phyloP scores from a whole-genome alignment of 495 filamentous ascomycete genomes.

The Rhypophila decipiens region DNA sequence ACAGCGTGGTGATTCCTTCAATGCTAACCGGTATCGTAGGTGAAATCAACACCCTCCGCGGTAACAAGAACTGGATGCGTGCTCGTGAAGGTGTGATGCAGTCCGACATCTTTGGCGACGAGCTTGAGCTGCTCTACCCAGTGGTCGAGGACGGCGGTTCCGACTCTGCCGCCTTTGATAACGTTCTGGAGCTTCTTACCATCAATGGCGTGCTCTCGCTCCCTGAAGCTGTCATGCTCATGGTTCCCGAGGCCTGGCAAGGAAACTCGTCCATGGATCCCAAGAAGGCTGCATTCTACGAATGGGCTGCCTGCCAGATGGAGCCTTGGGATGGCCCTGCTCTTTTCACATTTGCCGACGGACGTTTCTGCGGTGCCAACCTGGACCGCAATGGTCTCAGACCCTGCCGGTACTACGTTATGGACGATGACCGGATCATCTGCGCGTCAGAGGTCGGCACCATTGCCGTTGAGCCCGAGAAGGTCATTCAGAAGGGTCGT shows the following conservation, averaged over 20 bases:
- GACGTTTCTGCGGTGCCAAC: slow-evolving; percentile 95
- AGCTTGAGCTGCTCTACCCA: slow-evolving; percentile 86
- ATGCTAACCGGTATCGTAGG: slow-evolving; percentile 39
- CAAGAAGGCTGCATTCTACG: slow-evolving; percentile 96
- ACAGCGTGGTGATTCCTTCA: slow-evolving; percentile 1
- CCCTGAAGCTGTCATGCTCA: slow-evolving; percentile 96
- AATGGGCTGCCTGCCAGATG: slow-evolving; percentile 99
- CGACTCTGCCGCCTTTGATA: slow-evolving; percentile 97
- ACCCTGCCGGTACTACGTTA: slow-evolving; percentile 96
- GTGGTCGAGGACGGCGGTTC: slow-evolving; percentile 97
- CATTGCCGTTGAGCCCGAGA: slow-evolving; percentile 85
- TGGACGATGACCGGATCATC: slow-evolving; percentile 96
- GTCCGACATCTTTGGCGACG: slow-evolving; percentile 87
- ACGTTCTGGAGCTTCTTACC: slow-evolving; percentile 88
- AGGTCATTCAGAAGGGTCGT: slow-evolving; percentile 89
- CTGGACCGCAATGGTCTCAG: slow-evolving; percentile 97
- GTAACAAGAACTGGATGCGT: slow-evolving; percentile 99
- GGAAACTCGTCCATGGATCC: slow-evolving; percentile 89
- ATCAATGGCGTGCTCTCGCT: slow-evolving; percentile 97
- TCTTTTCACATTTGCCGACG: slow-evolving; percentile 96
- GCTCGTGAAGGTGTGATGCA: slow-evolving; percentile 94
- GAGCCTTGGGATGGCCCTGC: slow-evolving; percentile 99
- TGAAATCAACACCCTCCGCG: slow-evolving; percentile 97
- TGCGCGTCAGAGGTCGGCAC: slow-evolving; percentile 98
- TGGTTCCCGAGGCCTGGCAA: slow-evolving; percentile 99